These are phyloP conservation scores for Chaetomium sp. DNA, from an alignment of 2,329 filamentous ascomycete genomes.

Conservation along the genomic window DNA sequence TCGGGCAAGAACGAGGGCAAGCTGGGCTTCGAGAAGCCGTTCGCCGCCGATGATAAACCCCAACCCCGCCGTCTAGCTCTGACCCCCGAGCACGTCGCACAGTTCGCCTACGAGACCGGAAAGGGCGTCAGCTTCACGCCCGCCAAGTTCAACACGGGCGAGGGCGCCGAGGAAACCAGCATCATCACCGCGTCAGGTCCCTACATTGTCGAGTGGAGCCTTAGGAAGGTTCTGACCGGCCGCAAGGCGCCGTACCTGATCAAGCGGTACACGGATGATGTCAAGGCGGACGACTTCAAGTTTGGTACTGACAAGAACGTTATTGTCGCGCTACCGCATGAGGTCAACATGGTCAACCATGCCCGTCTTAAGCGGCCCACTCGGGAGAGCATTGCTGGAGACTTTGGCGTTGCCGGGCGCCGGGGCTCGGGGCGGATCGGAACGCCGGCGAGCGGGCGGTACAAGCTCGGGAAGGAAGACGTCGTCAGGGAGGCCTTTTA, in stretches of 20 bases:
- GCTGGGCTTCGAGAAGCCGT: slow-evolving; percentile 93
- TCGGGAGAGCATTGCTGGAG: slow-evolving; percentile 82
- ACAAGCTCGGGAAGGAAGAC: slow-evolving; percentile 77
- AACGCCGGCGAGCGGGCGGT: slow-evolving; percentile 59
- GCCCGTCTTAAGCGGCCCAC: slow-evolving; percentile 84
- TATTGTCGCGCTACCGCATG: slow-evolving; percentile 93
- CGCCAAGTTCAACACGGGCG: slow-evolving; percentile 90
- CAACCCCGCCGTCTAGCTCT: slow-evolving; percentile 88
- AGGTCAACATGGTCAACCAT: slow-evolving; percentile 96
- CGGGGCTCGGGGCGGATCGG: slow-evolving; percentile 56
- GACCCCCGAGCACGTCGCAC: slow-evolving; percentile 88
- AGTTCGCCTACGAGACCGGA: slow-evolving; percentile 96
- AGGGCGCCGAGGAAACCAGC: slow-evolving; percentile 79
- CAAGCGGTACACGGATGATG: slow-evolving; percentile 92
- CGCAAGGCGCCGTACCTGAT: slow-evolving; percentile 90
- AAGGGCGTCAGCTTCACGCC: slow-evolving; percentile 84
- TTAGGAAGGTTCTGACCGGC: slow-evolving; percentile 84
- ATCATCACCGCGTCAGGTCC: slow-evolving; percentile 97
- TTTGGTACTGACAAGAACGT: slow-evolving; percentile 97
- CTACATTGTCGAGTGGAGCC: slow-evolving; percentile 93
- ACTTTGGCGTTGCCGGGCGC: slow-evolving; percentile 49
- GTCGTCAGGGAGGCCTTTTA: slow-evolving; percentile 58
- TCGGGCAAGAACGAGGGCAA: slow-evolving; percentile 95
- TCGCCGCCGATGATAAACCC: slow-evolving; percentile 89
- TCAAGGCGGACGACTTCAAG: slow-evolving; percentile 98